Evolutionary conservation across 106 monocot species (phyloP).

Genomic region (Acorus calamus): DNA sequence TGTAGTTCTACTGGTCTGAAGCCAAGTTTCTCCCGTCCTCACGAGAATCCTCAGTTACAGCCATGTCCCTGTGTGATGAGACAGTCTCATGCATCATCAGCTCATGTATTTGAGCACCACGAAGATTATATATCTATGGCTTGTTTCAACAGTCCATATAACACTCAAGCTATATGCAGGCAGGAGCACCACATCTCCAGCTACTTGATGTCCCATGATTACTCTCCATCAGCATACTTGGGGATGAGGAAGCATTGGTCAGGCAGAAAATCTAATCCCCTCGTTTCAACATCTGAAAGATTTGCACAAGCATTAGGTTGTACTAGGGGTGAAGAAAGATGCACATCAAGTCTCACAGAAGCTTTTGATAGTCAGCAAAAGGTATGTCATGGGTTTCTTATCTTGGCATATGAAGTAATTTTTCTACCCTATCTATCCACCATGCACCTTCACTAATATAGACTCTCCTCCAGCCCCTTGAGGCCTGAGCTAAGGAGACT

Average conservation of each 20-base stretch:
- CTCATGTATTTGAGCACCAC: conserved; percentile 44
- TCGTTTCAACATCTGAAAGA: conserved; percentile 19
- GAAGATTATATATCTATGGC: conserved; percentile 34
- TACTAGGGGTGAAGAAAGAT: conserved; percentile 7
- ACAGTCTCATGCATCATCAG: conserved; percentile 18
- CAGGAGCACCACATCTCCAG: conserved; percentile 58
- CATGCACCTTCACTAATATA: too few species aligned
- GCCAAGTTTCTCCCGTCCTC: conserved; percentile 13
- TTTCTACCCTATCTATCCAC: not conserved
- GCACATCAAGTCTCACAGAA: conserved; percentile 9
- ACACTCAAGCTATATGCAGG: conserved; percentile 23
- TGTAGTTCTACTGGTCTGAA: conserved; percentile 12
- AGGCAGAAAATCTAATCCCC: conserved; percentile 10
- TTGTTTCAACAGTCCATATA: conserved; percentile 22
- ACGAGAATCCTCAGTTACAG: conserved; percentile 8
- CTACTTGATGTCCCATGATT: conserved; percentile 37
- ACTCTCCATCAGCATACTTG: conserved; percentile 14
- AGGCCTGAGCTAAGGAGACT: not conserved
- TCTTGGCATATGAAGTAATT: not conserved
- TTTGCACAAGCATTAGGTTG: conserved; percentile 14
- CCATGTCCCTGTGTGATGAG: conserved; percentile 4
- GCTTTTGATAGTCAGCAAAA: conserved; percentile 7
- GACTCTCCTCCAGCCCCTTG: too few species aligned
- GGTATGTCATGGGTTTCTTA: conserved; percentile 9
- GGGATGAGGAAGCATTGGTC: conserved; percentile 6